Percentiles rank a stretch among this genome's conserved stretches.
phyloP scores from a whole-genome alignment of 768 basidiomycete species.

The Trametes maxima region DNA sequence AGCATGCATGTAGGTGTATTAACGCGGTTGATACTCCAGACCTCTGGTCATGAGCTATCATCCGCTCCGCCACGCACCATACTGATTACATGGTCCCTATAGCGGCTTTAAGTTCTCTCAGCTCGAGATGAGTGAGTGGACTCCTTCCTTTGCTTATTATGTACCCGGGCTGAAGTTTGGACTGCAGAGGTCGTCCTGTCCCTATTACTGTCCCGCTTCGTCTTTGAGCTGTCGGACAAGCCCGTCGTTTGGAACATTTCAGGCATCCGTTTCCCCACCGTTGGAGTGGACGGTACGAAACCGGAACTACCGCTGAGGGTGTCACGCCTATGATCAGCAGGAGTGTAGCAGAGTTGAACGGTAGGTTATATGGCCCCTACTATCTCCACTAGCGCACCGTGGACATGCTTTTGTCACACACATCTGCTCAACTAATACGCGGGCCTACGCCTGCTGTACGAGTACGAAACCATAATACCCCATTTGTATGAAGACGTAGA shows the following conservation, averaged over 20 bases:
- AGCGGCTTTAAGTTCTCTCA: constrained; percentile 30
- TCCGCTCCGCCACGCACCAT: constrained; percentile 20
- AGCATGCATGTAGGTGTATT: constrained; percentile 33
- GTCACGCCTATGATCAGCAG: neutral
- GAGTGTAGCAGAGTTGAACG: neutral
- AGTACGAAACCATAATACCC: constrained; percentile 1
- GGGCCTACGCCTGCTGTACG: constrained; percentile 19
- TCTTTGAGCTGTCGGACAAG: constrained; percentile 29
- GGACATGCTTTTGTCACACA: neutral
- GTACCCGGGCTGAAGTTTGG: too few relatives aligned
- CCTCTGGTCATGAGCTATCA: constrained; percentile 3
- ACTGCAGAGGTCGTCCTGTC: constrained; percentile 33
- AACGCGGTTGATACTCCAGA: too few relatives aligned
- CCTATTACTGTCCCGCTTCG: constrained; percentile 30
- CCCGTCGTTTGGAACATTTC: constrained; percentile 35
- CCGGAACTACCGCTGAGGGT: constrained; percentile 33
- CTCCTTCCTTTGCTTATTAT: neutral
- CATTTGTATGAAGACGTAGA: neutral
- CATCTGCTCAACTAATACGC: neutral
- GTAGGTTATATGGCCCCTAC: neutral
- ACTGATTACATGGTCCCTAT: neutral
- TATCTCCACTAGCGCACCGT: neutral
- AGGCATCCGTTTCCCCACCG: constrained; percentile 33
- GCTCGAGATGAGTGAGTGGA: constrained; percentile 26
- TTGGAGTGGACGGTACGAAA: constrained; percentile 19